Conservation (phyloP, 2,329 filamentous ascomycete species). For the Phyllosticta citrichinensis region DNA sequence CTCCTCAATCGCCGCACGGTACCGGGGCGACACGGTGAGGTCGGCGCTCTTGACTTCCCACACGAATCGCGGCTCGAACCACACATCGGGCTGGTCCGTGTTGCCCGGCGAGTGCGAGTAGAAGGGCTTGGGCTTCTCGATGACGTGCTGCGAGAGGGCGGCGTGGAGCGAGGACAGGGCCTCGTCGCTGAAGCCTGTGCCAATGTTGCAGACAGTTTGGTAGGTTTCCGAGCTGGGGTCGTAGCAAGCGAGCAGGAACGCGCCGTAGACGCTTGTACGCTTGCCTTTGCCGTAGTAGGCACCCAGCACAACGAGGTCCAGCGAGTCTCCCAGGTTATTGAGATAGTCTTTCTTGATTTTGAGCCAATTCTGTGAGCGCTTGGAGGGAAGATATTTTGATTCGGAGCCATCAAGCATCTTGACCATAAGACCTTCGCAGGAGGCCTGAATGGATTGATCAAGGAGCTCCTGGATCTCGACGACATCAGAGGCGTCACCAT, state of each 20-base stretch:
- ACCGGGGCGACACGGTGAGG: slow-evolving; percentile 81
- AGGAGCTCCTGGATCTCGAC: slow-evolving; percentile 89
- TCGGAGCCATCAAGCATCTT: slow-evolving; percentile 96
- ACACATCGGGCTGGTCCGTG: slow-evolving; percentile 95
- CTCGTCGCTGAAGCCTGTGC: slow-evolving; percentile 93
- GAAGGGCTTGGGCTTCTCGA: slow-evolving; percentile 87
- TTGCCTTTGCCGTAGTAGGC: slow-evolving; percentile 94
- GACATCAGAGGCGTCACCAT: slow-evolving; percentile 76
- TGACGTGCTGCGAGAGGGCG: slow-evolving; percentile 64
- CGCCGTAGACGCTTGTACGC: slow-evolving; percentile 88
- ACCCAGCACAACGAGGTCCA: slow-evolving; percentile 90
- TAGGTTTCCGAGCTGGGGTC: slow-evolving; percentile 71
- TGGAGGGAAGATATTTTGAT: slow-evolving; percentile 91
- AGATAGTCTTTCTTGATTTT: slow-evolving; percentile 99
- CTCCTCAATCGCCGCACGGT: slow-evolving; percentile 81
- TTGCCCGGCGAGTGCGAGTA: slow-evolving; percentile 75
- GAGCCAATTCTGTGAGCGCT: slow-evolving; percentile 94
- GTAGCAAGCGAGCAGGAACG: slow-evolving; percentile 91
- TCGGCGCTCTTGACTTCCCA: slow-evolving; percentile 99
- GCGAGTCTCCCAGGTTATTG: slow-evolving; percentile 82
- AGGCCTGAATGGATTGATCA: slow-evolving; percentile 90
- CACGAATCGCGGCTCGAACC: slow-evolving; percentile 89
- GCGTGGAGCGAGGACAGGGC: slow-evolving; percentile 78
- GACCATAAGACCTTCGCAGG: slow-evolving; percentile 96
- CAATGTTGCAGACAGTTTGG: slow-evolving; percentile 97